Base-by-base conservation (phyloP, 345 rosid genomes). In the Tarenaya hassleriana region DNA sequence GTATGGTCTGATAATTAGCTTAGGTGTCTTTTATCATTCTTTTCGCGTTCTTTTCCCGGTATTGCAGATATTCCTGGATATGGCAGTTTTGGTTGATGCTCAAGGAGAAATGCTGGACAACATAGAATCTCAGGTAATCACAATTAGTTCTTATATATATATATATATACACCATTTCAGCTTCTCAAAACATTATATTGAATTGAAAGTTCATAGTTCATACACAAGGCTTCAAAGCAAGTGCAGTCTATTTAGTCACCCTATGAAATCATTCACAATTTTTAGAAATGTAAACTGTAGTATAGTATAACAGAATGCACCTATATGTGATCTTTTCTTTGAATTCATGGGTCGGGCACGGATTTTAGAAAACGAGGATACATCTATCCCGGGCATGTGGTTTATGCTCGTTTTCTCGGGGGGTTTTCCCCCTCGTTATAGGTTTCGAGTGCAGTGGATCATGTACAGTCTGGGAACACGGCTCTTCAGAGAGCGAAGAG, bases 101-200 rank as follows among this genome's bases (percentile, higher is more conserved):
- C 96, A 88, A 62, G 95, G 96, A 54, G 96, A 92, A 45, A 76
- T 92, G 95, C 79, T 92, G 1, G 84, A 92, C 81, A 79, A 85
- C 72, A 92, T 92, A 43, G 98, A 92, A 74, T 71, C 84, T 45
- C 94, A 92, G 80, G 96, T 88, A 79, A 48, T 27, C 53, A 17
- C 8, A 3, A n/a, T 32, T 19, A 0, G 15, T 7, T 8, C 5
- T 17, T n/a, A n/a, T 42, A 21, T 52, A 17, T 27, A 42, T 11
- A 21, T 32, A 15, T 12, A 7, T 33, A 34, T 4, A 21, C 7
- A 9, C 27, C n/a, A 24, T 24, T 5, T 24, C 29, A 24, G 29
- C 29, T 2, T 24, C 29, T 24, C 29, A 24, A 24, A 24, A 24
- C 29, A 24, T 24, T 24, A 24, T 24, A 24, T 24, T 24, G 29